Conservation (phyloP, 2,329 filamentous ascomycete species). For the Aspergillus amoenus region DNA sequence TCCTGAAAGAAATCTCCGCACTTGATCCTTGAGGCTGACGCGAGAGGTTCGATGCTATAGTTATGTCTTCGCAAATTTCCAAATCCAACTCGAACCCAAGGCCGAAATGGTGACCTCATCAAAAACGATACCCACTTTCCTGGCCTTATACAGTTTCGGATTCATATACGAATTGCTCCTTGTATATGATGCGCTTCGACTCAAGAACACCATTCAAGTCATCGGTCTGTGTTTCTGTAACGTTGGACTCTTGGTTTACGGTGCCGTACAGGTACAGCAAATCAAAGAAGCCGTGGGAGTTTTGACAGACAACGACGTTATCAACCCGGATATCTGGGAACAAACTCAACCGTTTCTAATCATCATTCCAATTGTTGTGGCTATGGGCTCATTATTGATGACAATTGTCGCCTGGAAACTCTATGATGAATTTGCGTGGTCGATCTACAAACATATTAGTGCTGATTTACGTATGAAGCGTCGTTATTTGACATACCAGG, state of each 20-base stretch:
- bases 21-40: background rate
- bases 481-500: constrained; percentile 94
- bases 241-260: constrained; percentile 85
- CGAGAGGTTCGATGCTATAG: constrained; percentile 44
- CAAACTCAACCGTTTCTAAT: constrained; percentile 74
- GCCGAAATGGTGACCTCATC: constrained; percentile 44
- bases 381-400: constrained; percentile 70
- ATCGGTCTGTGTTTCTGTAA: constrained; percentile 95
- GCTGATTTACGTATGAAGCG: constrained; percentile 96
- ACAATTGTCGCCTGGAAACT: constrained; percentile 85
- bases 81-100: constrained; percentile 52
- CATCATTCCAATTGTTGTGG: constrained; percentile 82
- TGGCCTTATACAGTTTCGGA: constrained; percentile 95
- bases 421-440: constrained; percentile 98
- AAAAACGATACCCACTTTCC: constrained; percentile 83
- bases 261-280: constrained; percentile 88
- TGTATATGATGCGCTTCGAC: constrained; percentile 86
- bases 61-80: constrained; percentile 88
- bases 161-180: constrained; percentile 89
- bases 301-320: constrained; percentile 49
- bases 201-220: constrained; percentile 98
- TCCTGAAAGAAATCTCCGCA: background rate
- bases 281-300: constrained; percentile 69
- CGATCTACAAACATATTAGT: constrained; percentile 98
- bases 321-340: constrained; percentile 61